Percentiles rank a stretch among this genome's conserved stretches.
These are phyloP conservation scores for Paecilomyces sp. DNA, from an alignment of 2,329 filamentous ascomycete genomes.

Conservation along the genomic window DNA sequence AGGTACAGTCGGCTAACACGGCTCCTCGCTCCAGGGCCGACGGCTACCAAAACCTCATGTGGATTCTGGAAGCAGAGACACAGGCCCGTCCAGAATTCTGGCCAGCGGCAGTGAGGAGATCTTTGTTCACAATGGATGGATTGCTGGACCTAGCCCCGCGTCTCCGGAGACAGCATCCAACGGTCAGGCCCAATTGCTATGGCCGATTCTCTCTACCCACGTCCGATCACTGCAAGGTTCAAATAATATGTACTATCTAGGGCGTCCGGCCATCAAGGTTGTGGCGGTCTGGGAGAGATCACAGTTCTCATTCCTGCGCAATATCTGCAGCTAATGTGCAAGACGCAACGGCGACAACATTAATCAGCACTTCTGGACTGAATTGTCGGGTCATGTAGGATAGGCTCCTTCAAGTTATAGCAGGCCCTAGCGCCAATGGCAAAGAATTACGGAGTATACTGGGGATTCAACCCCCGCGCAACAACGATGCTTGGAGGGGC, in stretches of 20 bases:
- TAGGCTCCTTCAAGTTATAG: background rate
- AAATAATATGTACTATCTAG: background rate
- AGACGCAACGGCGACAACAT: background rate
- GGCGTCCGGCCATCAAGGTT: background rate
- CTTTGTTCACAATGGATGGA: background rate
- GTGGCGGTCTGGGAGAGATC: background rate
- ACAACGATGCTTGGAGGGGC: background rate
- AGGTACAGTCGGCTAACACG: background rate
- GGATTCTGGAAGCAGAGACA: background rate
- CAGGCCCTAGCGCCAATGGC: background rate
- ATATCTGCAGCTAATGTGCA: background rate
- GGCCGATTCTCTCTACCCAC: background rate
- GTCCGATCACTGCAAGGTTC: background rate
- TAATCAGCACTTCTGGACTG: background rate
- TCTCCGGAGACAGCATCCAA: background rate
- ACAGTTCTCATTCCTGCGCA: background rate
- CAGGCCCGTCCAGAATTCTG: background rate
- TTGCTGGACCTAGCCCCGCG: background rate
- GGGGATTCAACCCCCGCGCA: background rate
- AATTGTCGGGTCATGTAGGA: background rate
- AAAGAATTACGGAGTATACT: background rate
- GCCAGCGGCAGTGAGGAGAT: background rate
- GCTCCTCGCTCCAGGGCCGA: background rate
- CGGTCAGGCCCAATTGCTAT: background rate
- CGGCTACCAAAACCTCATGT: background rate